phyloP scores from a whole-genome alignment of 805 yeast species.

The Sungouiella blattae region DNA sequence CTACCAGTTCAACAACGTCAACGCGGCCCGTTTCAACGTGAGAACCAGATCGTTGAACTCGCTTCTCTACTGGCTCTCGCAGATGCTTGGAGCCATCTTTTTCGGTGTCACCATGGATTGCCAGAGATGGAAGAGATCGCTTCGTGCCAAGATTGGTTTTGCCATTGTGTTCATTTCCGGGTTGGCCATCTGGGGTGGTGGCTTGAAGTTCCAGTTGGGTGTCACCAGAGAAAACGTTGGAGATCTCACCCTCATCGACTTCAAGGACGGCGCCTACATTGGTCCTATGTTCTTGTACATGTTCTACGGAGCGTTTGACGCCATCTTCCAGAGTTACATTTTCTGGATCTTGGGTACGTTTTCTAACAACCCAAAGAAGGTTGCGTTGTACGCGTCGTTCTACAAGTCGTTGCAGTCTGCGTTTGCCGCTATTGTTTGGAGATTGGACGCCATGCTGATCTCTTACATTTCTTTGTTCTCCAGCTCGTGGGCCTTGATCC shows the following conservation, averaged over 20 bases:
- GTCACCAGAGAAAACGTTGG: conserved; percentile 36
- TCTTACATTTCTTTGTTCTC: conserved; percentile 43
- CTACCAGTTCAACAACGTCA: conserved; percentile 58
- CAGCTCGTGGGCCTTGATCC: conserved; percentile 50
- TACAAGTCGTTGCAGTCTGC: conserved; percentile 65
- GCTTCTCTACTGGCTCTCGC: conserved; percentile 57
- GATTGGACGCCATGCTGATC: conserved; percentile 43
- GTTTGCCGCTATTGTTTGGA: conserved; percentile 60
- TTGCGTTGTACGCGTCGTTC: conserved; percentile 56
- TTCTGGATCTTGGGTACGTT: conserved; percentile 60
- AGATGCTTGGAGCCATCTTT: conserved; percentile 53
- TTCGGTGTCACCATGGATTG: conserved; percentile 50
- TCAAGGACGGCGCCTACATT: conserved; percentile 43
- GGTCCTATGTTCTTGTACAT: conserved; percentile 63
- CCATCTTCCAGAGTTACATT: conserved; percentile 55
- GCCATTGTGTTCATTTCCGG: conserved; percentile 35
- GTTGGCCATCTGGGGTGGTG: conserved; percentile 59
- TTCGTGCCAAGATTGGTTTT: conserved; percentile 47
- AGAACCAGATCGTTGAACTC: conserved; percentile 62
- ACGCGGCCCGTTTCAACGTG: conserved; percentile 52
- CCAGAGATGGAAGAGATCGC: conserved; percentile 36
- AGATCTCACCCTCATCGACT: conserved; percentile 38
- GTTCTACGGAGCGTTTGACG: conserved; percentile 58
- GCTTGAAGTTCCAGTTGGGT: conserved; percentile 44
- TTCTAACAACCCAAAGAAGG: conserved; percentile 53